These are phyloP conservation scores for Colletotrichum destructivum DNA, from an alignment of 2,329 filamentous ascomycete genomes.

Conservation along the genomic window DNA sequence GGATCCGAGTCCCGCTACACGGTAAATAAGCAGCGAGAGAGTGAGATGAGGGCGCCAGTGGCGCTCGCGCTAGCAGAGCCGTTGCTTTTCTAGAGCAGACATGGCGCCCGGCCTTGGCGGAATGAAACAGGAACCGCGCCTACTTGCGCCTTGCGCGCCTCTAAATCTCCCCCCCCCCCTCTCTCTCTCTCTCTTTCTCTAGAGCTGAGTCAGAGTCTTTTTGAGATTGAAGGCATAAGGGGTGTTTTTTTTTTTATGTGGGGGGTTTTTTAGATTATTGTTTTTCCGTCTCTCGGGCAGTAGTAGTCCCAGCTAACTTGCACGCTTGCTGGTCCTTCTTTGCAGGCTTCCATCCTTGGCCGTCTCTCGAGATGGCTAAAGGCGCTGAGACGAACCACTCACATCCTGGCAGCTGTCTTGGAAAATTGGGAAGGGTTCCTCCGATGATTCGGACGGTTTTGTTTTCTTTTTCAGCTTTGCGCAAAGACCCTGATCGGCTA, in stretches of 20 bases:
- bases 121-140: constrained; percentile 35
- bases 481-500: constrained; percentile 15
- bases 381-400: constrained; percentile 7
- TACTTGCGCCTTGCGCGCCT: constrained; percentile 2
- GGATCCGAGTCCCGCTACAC: constrained; percentile 29
- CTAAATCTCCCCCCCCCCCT: neutral
- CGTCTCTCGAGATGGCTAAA: neutral
- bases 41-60: constrained; percentile 31
- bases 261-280: neutral
- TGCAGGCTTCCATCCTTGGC: constrained; percentile 7
- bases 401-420: constrained; percentile 21
- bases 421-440: neutral
- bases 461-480: neutral
- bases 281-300: neutral
- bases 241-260: too few species aligned
- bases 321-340: neutral
- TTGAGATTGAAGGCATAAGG: neutral
- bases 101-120: constrained; percentile 6
- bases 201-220: constrained; percentile 7
- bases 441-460: neutral
- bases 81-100: constrained; percentile 29
- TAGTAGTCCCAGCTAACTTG: too few species aligned
- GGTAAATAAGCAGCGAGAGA: constrained; percentile 27
- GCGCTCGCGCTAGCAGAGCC: constrained; percentile 28
- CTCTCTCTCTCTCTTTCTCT: neutral